phyloP scores from a whole-genome alignment of 495 filamentous ascomycete species.

The Hypoxylon fuscum region DNA sequence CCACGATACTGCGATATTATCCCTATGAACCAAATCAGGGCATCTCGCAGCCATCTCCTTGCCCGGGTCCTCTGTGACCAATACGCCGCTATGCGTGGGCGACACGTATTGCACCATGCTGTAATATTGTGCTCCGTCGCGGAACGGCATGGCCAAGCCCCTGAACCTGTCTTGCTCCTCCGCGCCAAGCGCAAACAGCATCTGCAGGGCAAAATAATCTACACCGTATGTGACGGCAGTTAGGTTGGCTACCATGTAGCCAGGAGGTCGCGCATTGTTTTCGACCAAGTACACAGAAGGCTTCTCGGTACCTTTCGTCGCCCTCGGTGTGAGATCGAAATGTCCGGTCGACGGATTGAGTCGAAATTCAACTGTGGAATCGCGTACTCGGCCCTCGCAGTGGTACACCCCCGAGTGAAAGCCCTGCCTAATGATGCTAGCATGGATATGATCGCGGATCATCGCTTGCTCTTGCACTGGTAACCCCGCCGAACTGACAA shows the following conservation, averaged over 20 bases:
- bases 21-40: not conserved
- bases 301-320: not conserved
- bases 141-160: constrained; percentile 40
- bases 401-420: constrained; percentile 50
- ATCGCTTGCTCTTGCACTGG: constrained; percentile 33
- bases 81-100: not conserved
- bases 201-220: constrained; percentile 48
- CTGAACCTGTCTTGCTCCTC: constrained; percentile 40
- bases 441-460: constrained; percentile 24
- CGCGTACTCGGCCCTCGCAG: constrained; percentile 46
- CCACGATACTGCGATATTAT: not conserved
- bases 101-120: not conserved
- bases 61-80: not conserved
- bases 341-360: constrained; percentile 15
- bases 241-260: constrained; percentile 41
- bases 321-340: constrained; percentile 16
- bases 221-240: constrained; percentile 51
- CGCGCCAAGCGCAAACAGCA: constrained; percentile 42
- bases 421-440: constrained; percentile 34
- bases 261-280: constrained; percentile 53
- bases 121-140: constrained; percentile 28
- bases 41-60: not conserved
- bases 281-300: constrained; percentile 48
- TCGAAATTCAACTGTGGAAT: constrained; percentile 40
- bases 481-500: constrained; percentile 32